Percentiles rank a stretch among this genome's conserved stretches.
Evolutionary conservation across 495 filamentous ascomycete species (phyloP).

Genomic region (Trichoderma asperelloides): DNA sequence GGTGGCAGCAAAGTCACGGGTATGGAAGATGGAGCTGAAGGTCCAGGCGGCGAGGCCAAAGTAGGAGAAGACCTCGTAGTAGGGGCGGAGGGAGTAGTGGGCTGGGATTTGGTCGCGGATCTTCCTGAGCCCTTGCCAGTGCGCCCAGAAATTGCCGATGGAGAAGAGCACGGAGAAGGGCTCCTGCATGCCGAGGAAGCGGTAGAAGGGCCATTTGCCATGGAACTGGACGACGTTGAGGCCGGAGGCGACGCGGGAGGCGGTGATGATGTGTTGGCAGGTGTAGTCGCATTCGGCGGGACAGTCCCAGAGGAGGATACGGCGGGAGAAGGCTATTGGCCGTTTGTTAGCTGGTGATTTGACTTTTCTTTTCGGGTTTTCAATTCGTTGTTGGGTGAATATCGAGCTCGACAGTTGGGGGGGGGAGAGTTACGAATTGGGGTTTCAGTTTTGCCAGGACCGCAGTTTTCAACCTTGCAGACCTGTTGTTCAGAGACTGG

Average conservation of each 20-base stretch:
- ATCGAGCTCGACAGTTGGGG: conserved; percentile 8
- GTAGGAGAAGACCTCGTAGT: conserved; percentile 75
- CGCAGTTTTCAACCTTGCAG: conserved; percentile 76
- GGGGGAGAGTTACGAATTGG: conserved; percentile 39
- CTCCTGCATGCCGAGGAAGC: conserved; percentile 88
- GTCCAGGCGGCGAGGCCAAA: conserved; percentile 76
- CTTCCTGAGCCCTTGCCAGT: conserved; percentile 65
- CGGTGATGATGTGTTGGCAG: conserved; percentile 90
- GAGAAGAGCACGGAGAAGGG: conserved; percentile 90
- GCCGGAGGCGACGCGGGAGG: conserved; percentile 54
- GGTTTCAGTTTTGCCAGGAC: conserved; percentile 33
- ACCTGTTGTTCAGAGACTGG: conserved; percentile 43
- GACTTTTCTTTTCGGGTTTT: not conserved
- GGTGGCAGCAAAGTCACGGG: conserved; percentile 72
- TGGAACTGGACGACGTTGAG: conserved; percentile 82
- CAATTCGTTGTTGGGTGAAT: not conserved
- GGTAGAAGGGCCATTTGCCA: conserved; percentile 97
- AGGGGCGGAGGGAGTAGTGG: conserved; percentile 64
- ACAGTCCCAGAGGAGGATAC: conserved; percentile 71
- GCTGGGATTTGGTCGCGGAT: conserved; percentile 60
- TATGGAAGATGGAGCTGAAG: conserved; percentile 86
- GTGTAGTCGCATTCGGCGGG: conserved; percentile 94
- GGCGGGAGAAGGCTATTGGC: conserved; percentile 52
- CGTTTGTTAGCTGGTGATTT: not conserved
- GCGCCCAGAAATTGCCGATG: conserved; percentile 79